Conservation (phyloP, 2,329 filamentous ascomycete species). For the Grosmannia penicillata region DNA sequence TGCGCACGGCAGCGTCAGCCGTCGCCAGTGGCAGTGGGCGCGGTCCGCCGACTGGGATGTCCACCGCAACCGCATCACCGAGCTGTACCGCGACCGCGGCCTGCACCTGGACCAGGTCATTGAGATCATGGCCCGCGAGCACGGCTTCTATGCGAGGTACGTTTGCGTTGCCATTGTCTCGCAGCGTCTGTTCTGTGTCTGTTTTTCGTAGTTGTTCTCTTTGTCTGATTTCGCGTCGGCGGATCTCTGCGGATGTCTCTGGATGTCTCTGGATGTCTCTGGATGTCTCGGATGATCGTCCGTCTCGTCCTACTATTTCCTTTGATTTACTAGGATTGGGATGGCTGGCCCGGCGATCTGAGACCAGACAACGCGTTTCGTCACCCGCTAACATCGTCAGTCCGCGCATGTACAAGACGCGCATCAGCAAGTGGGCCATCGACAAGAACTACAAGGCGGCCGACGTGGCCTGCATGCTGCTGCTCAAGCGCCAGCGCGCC, state of each 20-base stretch:
- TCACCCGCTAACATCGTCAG: no score
- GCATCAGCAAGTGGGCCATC: constrained; percentile 18
- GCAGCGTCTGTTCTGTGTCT: neutral
- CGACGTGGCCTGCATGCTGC: constrained; percentile 15
- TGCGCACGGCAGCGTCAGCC: neutral
- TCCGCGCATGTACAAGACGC: constrained; percentile 19
- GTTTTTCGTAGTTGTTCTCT: neutral
- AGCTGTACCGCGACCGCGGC: constrained; percentile 14
- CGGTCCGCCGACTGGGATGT: constrained; percentile 14
- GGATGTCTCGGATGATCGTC: neutral
- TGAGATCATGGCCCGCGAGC: constrained; percentile 13
- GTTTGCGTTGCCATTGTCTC: neutral
- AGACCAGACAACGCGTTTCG: no score
- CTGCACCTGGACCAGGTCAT: constrained; percentile 15
- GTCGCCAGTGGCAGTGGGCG: constrained; percentile 7
- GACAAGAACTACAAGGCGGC: constrained; percentile 18
- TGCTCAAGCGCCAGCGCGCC: constrained; percentile 13
- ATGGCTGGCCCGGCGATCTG: no score
- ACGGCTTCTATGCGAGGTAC: constrained; percentile 14
- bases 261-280: neutral
- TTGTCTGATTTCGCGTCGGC: neutral
- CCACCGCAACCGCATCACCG: constrained; percentile 14
- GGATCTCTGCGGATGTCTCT: neutral
- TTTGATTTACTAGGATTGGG: no score
- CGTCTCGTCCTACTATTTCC: neutral